phyloP scores from a whole-genome alignment of 495 filamentous ascomycete species.

The Glarea lozoyensis region DNA sequence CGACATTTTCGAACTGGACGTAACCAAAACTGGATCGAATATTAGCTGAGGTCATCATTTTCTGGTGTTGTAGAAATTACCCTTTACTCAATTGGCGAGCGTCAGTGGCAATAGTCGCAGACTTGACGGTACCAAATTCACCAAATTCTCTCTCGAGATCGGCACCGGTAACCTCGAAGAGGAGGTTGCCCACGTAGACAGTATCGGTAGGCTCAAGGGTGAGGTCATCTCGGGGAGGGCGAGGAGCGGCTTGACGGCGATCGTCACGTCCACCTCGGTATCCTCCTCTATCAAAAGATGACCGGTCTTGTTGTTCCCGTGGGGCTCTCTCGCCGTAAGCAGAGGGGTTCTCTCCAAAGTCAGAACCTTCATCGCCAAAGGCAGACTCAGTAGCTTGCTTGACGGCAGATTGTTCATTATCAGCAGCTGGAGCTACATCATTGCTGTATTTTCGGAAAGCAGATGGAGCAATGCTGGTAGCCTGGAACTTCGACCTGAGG shows the following conservation, averaged over 20 bases:
- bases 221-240: no score
- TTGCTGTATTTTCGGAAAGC: slow-evolving; percentile 36
- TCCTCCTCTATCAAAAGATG: neutral
- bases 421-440: slow-evolving; percentile 24
- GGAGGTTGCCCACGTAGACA: slow-evolving; percentile 78
- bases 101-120: slow-evolving; percentile 54
- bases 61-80: slow-evolving; percentile 38
- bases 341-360: no score
- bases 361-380: no score
- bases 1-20: slow-evolving; percentile 51
- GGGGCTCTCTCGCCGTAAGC: no score
- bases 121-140: slow-evolving; percentile 53
- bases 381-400: slow-evolving; percentile 11
- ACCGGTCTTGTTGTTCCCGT: no score
- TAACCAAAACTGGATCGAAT: slow-evolving; percentile 44
- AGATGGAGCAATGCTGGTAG: slow-evolving; percentile 12
- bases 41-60: slow-evolving; percentile 1
- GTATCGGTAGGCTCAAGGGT: slow-evolving; percentile 25
- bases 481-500: slow-evolving; percentile 19
- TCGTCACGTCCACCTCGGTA: neutral
- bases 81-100: slow-evolving; percentile 76
- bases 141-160: slow-evolving; percentile 60
- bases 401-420: slow-evolving; percentile 16
- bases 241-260: neutral
- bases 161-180: slow-evolving; percentile 69